A percentile compares a stretch with the other conserved stretches of the same genome.
phyloP scores from a whole-genome alignment of 2,329 filamentous ascomycete genomes.

The Dothideomycetes sp. region DNA sequence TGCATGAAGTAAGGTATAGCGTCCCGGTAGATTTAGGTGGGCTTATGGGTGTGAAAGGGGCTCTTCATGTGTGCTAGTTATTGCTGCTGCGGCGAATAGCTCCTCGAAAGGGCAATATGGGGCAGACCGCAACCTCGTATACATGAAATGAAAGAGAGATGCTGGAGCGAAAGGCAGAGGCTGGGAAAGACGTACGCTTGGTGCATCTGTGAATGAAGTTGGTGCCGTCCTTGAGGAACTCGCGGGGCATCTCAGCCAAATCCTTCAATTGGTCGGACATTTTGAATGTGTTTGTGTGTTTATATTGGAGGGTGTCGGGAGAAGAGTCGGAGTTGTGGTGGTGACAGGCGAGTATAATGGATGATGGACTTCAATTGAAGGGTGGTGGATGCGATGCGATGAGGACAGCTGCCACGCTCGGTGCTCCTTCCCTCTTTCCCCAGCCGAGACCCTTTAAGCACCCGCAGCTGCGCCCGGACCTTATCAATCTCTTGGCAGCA shows the following conservation, averaged over 20 bases:
- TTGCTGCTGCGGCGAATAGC: too few relatives aligned
- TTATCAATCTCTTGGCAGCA: too few relatives aligned
- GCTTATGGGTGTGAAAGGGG: too few relatives aligned
- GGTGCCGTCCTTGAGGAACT: slow-evolving; percentile 44
- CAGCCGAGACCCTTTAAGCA: too few relatives aligned
- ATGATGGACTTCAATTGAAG: not conserved
- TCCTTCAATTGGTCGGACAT: slow-evolving; percentile 62
- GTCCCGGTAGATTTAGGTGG: too few relatives aligned
- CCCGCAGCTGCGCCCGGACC: too few relatives aligned
- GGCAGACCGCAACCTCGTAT: too few relatives aligned
- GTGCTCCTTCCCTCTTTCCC: too few relatives aligned
- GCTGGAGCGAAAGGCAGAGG: not conserved
- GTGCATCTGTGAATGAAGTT: slow-evolving; percentile 39
- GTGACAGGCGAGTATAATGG: not conserved
- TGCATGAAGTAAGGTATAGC: too few relatives aligned
- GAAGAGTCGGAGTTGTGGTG: not conserved
- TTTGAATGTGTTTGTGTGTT: slow-evolving; percentile 15
- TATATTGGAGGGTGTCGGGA: not conserved
- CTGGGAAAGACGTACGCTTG: slow-evolving; percentile 27
- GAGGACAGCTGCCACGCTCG: not conserved
- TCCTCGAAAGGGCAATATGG: too few relatives aligned
- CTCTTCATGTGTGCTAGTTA: too few relatives aligned
- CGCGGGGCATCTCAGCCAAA: slow-evolving; percentile 56
- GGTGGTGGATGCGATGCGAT: not conserved
- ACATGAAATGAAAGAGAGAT: slow-evolving; percentile 4